Evolutionary conservation across 2,329 filamentous ascomycete species (phyloP), one percentile per base, ranked within the genome.

Genomic region (Beauveria rudraprayagi): DNA sequence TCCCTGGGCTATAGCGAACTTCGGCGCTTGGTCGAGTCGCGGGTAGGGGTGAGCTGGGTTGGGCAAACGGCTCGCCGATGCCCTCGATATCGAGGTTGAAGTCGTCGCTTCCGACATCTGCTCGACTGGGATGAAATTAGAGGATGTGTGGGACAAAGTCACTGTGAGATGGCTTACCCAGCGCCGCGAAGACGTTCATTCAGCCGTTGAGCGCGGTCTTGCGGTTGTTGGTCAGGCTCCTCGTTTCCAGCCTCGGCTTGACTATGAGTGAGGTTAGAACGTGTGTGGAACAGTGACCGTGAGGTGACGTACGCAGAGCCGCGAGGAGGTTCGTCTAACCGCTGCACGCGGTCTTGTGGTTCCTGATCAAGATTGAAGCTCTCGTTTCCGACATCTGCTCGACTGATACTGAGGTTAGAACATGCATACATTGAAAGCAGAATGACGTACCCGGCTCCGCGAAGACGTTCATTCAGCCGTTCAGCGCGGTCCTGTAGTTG

Each of bases 151-250:
- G 14, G 11, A 19, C 11, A 43, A 6, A 26, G 24, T 8, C 30
- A 3, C 14, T 3, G 9, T 54, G 43, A 54, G n/a, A n/a, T 43
- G 19, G 71, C 81, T 65, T 77, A 86, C 84, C 83, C 82, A 47
- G 84, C 84, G 63, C 85, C 85, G 64, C 85, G 83, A 70, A 88
- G 81, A 69, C 85, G 84, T 74, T 85, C 80, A 64, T 84, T 83
- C 75, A 87, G 79, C 68, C 83, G 83, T 16, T 28, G 9, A 19
- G 57, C 57, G 56, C 56, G 56, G 37, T 37, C 34, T 37, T 37
- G 34, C 34, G 34, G 34, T 37, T 37, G 34, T 37, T 37, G 34
- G 34, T 37, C 11, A 37, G 11, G 34, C 34, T 37, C 34, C 34
- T 37, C 34, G 3, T 37, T 82, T 64, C 78, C 81, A 14, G 87